phyloP scores from a whole-genome alignment of 768 basidiomycete species.

The Lyophyllum semitale region DNA sequence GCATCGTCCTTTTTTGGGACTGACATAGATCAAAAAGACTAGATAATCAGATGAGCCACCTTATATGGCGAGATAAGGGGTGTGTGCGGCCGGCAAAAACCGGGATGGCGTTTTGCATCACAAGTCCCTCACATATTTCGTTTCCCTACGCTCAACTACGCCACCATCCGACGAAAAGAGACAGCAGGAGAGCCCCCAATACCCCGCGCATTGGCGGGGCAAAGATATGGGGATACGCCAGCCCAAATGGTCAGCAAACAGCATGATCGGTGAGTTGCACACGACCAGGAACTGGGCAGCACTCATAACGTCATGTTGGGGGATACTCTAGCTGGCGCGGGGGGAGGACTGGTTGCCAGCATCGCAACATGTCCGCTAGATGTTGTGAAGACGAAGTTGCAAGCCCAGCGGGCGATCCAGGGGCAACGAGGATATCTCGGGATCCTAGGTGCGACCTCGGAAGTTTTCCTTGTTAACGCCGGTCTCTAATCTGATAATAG shows the following conservation, averaged over 20 bases:
- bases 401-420: conserved; percentile 80
- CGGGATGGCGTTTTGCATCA: conserved; percentile 12
- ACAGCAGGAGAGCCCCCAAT: conserved; percentile 16
- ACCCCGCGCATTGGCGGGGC: conserved; percentile 63
- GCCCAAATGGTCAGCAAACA: conserved; percentile 71
- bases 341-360: conserved; percentile 90
- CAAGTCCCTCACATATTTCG: not conserved
- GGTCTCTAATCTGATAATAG: conserved; percentile 12
- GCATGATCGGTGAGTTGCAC: conserved; percentile 71
- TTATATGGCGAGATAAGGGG: not conserved
- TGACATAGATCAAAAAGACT: no score
- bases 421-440: conserved; percentile 79
- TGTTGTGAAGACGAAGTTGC: conserved; percentile 95
- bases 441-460: conserved; percentile 57
- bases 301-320: conserved; percentile 12
- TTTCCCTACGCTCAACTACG: conserved; percentile 4
- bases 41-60: not conserved
- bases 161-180: conserved; percentile 13
- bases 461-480: conserved; percentile 14
- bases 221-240: conserved; percentile 65
- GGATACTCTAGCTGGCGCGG: conserved; percentile 85
- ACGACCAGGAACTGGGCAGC: conserved; percentile 10
- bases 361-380: conserved; percentile 96
- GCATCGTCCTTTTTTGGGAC: no score
- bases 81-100: conserved; percentile 12